These are phyloP conservation scores for Colletotrichum agaves DNA, from an alignment of 2,329 filamentous ascomycete genomes.

Conservation along the genomic window DNA sequence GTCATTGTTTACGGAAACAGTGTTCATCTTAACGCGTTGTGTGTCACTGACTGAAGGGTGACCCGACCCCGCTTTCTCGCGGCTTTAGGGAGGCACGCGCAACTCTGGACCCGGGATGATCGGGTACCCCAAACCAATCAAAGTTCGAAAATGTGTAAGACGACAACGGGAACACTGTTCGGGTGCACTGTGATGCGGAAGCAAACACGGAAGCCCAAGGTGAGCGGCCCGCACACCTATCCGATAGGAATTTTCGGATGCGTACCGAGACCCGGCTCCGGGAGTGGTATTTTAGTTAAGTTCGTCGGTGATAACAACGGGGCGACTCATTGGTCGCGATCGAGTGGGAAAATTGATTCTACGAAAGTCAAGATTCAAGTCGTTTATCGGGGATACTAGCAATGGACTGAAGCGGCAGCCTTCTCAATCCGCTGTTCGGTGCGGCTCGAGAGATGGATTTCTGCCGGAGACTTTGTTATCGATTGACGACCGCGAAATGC, in stretches of 20 bases:
- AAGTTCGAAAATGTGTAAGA: neutral
- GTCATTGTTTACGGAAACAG: neutral
- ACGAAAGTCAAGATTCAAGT: too few species aligned
- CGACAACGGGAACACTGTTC: slow-evolving; percentile 12
- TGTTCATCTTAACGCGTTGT: neutral
- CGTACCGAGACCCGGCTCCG: slow-evolving; percentile 10
- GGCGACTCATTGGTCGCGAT: slow-evolving; percentile 7
- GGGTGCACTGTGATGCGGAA: slow-evolving; percentile 33
- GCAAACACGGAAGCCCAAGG: slow-evolving; percentile 7
- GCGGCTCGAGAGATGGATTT: neutral
- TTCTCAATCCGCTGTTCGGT: neutral
- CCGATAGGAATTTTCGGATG: slow-evolving; percentile 32
- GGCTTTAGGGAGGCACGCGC: slow-evolving; percentile 6
- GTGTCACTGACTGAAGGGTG: neutral
- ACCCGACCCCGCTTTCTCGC: slow-evolving; percentile 20
- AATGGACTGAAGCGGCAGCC: too few species aligned
- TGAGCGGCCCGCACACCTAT: slow-evolving; percentile 26
- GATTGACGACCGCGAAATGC: slow-evolving; percentile 22
- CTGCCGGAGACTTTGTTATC: slow-evolving; percentile 11
- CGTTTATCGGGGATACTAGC: too few species aligned
- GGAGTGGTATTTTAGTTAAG: neutral
- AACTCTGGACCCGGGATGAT: neutral
- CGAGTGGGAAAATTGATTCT: neutral
- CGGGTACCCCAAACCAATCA: neutral
- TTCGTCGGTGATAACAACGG: slow-evolving; percentile 14